Percentiles rank a stretch among this genome's conserved stretches.
phyloP scores from a whole-genome alignment of 805 yeast species.

The Barnettozyma sucrosica region DNA sequence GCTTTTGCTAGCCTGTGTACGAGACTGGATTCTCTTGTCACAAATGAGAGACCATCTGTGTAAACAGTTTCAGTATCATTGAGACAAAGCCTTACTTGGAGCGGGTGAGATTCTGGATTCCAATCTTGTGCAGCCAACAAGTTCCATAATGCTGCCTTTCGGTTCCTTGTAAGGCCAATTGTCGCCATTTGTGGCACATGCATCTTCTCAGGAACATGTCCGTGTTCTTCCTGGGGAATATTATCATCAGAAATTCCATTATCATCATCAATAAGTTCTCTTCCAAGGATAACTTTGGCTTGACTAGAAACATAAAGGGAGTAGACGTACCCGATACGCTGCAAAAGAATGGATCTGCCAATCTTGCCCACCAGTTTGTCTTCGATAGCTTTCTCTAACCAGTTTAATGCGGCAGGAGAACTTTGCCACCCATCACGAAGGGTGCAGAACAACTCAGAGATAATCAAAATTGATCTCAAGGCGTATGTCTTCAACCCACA shows the following conservation, averaged over 20 bases:
- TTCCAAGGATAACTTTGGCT: constrained; percentile 27
- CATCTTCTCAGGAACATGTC: constrained; percentile 32
- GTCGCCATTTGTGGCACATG: constrained; percentile 32
- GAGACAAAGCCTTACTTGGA: constrained; percentile 28
- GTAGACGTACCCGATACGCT: constrained; percentile 50
- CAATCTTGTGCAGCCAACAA: constrained; percentile 71
- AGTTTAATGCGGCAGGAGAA: constrained; percentile 37
- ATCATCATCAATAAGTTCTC: constrained; percentile 19
- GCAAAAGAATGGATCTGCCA: constrained; percentile 46
- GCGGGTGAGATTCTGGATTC: constrained; percentile 31
- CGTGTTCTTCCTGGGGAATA: constrained; percentile 8
- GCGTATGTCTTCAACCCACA: constrained; percentile 65
- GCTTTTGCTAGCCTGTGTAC: constrained; percentile 7
- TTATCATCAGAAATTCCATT: no score
- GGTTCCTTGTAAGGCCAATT: constrained; percentile 51
- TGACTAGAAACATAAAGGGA: constrained; percentile 35
- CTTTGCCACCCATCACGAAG: constrained; percentile 38
- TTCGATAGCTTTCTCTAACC: constrained; percentile 40
- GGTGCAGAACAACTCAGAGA: constrained; percentile 60
- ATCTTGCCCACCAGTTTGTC: constrained; percentile 41
- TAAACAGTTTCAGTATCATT: constrained; percentile 28
- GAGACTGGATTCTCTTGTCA: constrained; percentile 20
- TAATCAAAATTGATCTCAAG: constrained; percentile 57
- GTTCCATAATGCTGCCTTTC: constrained; percentile 77
- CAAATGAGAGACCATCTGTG: constrained; percentile 14